Percentiles rank a stretch among this genome's conserved stretches.
Evolutionary conservation across 2,329 filamentous ascomycete genomes (phyloP).

Genomic region (Cladosporium sp.): DNA sequence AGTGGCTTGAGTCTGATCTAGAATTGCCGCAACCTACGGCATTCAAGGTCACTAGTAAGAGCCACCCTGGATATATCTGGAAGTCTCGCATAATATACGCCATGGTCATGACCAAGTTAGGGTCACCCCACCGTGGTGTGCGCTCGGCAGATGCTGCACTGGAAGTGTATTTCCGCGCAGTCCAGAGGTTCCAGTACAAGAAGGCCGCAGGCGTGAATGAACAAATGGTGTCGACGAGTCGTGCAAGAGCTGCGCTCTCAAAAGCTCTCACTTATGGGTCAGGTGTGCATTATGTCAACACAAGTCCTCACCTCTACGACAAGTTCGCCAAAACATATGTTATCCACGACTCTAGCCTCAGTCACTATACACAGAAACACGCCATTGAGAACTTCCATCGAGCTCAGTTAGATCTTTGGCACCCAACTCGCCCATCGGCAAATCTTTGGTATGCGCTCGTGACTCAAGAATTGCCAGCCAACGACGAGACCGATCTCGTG

Average conservation of each 20-base stretch:
- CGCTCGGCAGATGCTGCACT: constrained; percentile 15
- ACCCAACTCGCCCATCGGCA: background rate
- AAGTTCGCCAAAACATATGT: background rate
- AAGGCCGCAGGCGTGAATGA: background rate
- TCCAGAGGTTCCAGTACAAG: background rate
- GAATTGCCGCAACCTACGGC: background rate
- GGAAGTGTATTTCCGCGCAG: constrained; percentile 16
- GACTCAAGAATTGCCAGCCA: background rate
- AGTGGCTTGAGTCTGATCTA: constrained; percentile 25
- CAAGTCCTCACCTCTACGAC: background rate
- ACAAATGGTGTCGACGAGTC: background rate
- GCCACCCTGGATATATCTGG: constrained; percentile 18
- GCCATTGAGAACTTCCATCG: background rate
- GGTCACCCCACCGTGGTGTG: background rate
- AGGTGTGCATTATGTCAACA: background rate
- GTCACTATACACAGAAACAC: background rate
- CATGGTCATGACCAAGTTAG: constrained; percentile 15
- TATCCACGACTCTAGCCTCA: background rate
- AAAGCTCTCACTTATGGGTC: background rate
- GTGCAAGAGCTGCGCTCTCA: background rate
- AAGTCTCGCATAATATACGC: constrained; percentile 18
- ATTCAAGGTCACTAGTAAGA: background rate
- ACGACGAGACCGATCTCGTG: background rate
- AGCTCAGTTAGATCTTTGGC: background rate
- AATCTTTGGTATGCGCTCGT: background rate